phyloP scores from a whole-genome alignment of 2,329 filamentous ascomycete genomes.

The Emmonsiellopsis sp. region DNA sequence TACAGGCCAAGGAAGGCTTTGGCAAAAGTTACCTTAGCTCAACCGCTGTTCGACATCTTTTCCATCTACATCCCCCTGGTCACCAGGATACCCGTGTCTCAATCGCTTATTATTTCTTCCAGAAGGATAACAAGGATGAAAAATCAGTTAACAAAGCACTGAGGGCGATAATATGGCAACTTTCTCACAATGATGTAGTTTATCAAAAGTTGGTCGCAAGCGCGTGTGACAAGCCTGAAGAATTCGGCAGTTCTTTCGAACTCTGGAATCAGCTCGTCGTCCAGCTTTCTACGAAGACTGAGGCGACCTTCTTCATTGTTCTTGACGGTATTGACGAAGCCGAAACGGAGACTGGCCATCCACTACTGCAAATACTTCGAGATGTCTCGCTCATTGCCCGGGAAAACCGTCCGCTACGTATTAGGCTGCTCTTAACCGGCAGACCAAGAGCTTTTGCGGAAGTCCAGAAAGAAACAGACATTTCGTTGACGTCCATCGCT shows the following conservation, averaged over 20 bases:
- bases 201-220: constrained; percentile 10
- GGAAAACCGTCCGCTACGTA: constrained; percentile 9
- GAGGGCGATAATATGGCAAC: constrained; percentile 10
- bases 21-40: constrained; percentile 12
- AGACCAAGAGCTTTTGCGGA: constrained; percentile 14
- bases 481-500: constrained; percentile 10
- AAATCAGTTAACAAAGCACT: constrained; percentile 12
- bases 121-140: constrained; percentile 10
- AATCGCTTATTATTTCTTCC: constrained; percentile 12
- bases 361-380: constrained; percentile 15
- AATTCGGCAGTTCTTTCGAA: constrained; percentile 11
- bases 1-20: constrained; percentile 11
- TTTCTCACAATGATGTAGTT: constrained; percentile 9
- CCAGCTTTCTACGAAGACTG: constrained; percentile 11
- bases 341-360: constrained; percentile 14
- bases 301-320: constrained; percentile 30
- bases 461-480: constrained; percentile 9
- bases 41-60: constrained; percentile 8
- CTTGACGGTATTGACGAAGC: constrained; percentile 44
- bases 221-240: constrained; percentile 12
- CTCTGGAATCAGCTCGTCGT: constrained; percentile 12
- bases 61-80: constrained; percentile 7
- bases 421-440: constrained; percentile 15
- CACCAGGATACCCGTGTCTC: constrained; percentile 7
- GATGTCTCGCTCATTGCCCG: constrained; percentile 7